phyloP scores from a whole-genome alignment of 495 filamentous ascomycete genomes.

The Rhypophila decipiens region DNA sequence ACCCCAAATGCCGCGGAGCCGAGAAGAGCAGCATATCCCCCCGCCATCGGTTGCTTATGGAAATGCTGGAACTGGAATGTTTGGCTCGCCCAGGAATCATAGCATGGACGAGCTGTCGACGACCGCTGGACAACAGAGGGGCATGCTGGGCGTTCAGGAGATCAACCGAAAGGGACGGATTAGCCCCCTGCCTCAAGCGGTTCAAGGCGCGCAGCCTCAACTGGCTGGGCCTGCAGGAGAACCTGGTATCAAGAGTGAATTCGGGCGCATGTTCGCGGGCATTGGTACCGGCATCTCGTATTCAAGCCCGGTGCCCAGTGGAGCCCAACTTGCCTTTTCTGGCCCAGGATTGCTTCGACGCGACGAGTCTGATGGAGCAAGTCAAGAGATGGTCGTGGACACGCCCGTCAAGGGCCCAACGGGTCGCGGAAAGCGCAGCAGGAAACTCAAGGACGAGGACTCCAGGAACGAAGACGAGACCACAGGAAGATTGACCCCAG shows the following conservation, averaged over 20 bases:
- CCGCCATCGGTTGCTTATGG: slow-evolving; percentile 41
- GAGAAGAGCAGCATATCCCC: slow-evolving; percentile 31
- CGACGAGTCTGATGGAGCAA: slow-evolving; percentile 38
- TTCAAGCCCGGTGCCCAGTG: slow-evolving; percentile 44
- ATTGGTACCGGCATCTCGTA: slow-evolving; percentile 79
- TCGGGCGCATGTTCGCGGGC: slow-evolving; percentile 85
- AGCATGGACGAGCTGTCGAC: slow-evolving; percentile 54
- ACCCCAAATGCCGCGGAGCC: slow-evolving; percentile 21
- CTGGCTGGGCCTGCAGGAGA: slow-evolving; percentile 68
- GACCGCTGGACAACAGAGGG: slow-evolving; percentile 36
- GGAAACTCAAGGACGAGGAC: slow-evolving; percentile 56
- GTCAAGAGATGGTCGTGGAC: slow-evolving; percentile 26
- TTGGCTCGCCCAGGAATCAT: slow-evolving; percentile 36
- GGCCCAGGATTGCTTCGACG: slow-evolving; percentile 31
- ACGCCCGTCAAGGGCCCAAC: slow-evolving; percentile 21
- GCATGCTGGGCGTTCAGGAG: slow-evolving; percentile 53
- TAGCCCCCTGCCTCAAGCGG: slow-evolving; percentile 84
- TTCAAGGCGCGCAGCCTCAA: slow-evolving; percentile 83
- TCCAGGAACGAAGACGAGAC: slow-evolving; percentile 53
- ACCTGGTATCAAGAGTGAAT: slow-evolving; percentile 82
- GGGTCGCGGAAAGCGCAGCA: slow-evolving; percentile 50
- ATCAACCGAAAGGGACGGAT: slow-evolving; percentile 58
- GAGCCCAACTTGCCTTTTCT: slow-evolving; percentile 38
- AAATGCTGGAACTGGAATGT: slow-evolving; percentile 25
- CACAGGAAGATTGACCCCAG: slow-evolving; percentile 45